Evolutionary conservation across 2,329 filamentous ascomycete species (phyloP).

Genomic region (Aspergillus aculeatinus): DNA sequence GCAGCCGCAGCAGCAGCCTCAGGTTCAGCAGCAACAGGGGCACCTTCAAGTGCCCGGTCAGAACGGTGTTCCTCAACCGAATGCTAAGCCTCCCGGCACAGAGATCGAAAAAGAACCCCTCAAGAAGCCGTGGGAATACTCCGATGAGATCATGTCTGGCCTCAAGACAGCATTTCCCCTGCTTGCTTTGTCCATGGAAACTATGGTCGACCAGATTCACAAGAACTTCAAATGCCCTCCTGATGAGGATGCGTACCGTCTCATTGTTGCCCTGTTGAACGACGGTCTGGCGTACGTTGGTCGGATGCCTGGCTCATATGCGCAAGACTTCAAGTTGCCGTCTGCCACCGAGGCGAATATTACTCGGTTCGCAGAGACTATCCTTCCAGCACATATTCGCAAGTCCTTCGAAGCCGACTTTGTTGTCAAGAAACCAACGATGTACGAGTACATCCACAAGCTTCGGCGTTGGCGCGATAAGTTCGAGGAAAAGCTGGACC

Average conservation of each 20-base stretch:
- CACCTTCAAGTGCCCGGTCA: constrained; percentile 33
- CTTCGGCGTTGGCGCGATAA: constrained; percentile 94
- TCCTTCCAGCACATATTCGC: constrained; percentile 89
- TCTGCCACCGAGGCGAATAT: constrained; percentile 93
- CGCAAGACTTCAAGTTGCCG: constrained; percentile 87
- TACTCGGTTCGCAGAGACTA: constrained; percentile 92
- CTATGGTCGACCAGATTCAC: constrained; percentile 98
- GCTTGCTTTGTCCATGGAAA: constrained; percentile 96
- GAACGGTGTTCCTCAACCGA: constrained; percentile 25
- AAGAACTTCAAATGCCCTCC: constrained; percentile 99
- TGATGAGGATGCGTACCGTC: constrained; percentile 93
- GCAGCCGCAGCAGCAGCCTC: constrained; percentile 24
- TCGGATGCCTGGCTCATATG: constrained; percentile 80
- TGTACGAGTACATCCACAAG: constrained; percentile 98
- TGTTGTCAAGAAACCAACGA: constrained; percentile 89
- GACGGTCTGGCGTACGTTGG: constrained; percentile 92
- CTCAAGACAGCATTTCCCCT: constrained; percentile 97
- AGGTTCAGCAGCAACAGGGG: constrained; percentile 25
- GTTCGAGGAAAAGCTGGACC: constrained; percentile 95
- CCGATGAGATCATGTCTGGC: constrained; percentile 90
- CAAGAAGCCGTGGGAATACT: constrained; percentile 92
- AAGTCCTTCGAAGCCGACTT: constrained; percentile 98
- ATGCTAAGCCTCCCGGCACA: constrained; percentile 19
- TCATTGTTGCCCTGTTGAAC: constrained; percentile 96
- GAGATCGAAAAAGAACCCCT: constrained; percentile 46